Evolutionary conservation across 1,139 yeast species (phyloP).

Genomic region (Hyphopichia pseudoburtonii): DNA sequence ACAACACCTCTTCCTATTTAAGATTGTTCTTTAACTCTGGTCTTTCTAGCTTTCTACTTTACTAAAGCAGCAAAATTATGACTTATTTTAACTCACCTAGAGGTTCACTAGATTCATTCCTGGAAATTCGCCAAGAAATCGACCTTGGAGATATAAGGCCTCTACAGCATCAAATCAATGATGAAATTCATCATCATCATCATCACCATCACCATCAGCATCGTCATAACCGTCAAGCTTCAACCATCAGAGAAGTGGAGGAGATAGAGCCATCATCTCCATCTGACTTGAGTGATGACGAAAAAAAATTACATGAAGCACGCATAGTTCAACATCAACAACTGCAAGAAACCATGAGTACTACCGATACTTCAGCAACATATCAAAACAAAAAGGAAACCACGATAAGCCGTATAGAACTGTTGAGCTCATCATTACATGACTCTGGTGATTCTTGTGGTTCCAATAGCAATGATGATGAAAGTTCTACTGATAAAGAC

Average conservation of each 20-base stretch:
- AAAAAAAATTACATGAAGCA: not conserved
- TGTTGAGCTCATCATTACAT: not conserved
- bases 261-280: not conserved
- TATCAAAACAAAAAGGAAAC: not conserved
- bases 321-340: slow-evolving; percentile 1
- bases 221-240: too few species aligned
- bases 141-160: not conserved
- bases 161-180: too few species aligned
- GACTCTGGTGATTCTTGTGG: not conserved
- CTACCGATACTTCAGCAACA: not conserved
- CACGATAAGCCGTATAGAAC: not conserved
- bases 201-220: too few species aligned
- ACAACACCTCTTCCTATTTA: not conserved
- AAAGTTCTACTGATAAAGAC: not conserved
- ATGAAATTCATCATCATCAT: too few species aligned
- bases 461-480: not conserved
- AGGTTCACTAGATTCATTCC: not conserved
- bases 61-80: not conserved
- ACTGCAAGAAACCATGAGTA: slow-evolving; percentile 1
- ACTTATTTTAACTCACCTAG: not conserved
- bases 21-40: not conserved
- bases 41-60: too few species aligned
- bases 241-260: too few species aligned
- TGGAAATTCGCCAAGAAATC: not conserved
- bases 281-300: not conserved